Conservation (phyloP, 352 stramenopile species). For the Thraustochytrium striatum region DNA sequence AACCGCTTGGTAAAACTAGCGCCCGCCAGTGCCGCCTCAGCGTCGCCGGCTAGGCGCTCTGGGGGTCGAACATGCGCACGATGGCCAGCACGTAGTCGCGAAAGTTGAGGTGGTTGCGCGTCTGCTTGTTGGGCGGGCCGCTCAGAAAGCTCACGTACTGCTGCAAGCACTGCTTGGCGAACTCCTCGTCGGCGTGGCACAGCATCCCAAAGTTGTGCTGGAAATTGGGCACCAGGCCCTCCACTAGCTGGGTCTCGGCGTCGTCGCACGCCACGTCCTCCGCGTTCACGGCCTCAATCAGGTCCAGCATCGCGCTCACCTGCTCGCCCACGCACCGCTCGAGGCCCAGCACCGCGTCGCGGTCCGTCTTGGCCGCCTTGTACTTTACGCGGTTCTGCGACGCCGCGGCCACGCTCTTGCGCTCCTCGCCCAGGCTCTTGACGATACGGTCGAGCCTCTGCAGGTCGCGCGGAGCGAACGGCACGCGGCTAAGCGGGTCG, state of each 20-base stretch:
- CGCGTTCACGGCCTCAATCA: conserved; percentile 37
- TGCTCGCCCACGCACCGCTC: conserved; percentile 33
- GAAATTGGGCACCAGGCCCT: neutral
- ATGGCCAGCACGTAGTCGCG: conserved; percentile 22
- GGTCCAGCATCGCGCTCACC: neutral
- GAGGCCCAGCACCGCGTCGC: conserved; percentile 12
- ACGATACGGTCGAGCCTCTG: neutral
- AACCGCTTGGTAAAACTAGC: too few relatives aligned
- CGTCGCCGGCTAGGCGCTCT: too few relatives aligned
- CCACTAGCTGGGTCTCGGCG: neutral
- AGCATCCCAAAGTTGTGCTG: conserved; percentile 38
- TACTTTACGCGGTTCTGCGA: neutral
- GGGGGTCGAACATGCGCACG: conserved; percentile 23
- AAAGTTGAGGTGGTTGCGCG: neutral
- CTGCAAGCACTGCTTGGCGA: neutral
- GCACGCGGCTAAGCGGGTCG: neutral
- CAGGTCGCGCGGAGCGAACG: neutral
- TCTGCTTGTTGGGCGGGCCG: conserved; percentile 1
- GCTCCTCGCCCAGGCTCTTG: neutral
- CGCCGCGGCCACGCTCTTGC: conserved; percentile 17
- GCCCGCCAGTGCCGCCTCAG: too few relatives aligned
- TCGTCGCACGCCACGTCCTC: neutral
- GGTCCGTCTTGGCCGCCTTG: neutral
- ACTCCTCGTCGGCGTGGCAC: neutral
- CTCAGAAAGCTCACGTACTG: conserved; percentile 35